phyloP scores from a whole-genome alignment of 208 protist genomes.

The Crithidia thermophila region DNA sequence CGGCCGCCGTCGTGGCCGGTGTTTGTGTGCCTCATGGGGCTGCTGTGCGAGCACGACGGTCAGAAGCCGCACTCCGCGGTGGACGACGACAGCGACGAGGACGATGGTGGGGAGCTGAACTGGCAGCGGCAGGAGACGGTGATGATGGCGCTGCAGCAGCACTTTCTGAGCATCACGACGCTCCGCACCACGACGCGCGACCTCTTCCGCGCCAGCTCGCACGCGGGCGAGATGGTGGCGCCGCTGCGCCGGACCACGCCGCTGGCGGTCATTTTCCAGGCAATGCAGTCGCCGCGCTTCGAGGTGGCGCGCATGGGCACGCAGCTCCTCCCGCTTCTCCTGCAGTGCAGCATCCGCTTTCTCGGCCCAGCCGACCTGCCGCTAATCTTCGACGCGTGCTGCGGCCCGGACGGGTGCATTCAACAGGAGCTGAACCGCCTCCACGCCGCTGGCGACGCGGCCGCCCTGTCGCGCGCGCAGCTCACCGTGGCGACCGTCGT shows the following conservation, averaged over 20 bases:
- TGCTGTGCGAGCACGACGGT: conserved; percentile 27
- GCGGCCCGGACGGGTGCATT: conserved; percentile 22
- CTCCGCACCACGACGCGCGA: conserved; percentile 19
- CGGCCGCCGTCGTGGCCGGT: conserved; percentile 45
- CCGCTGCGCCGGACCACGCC: conserved; percentile 12
- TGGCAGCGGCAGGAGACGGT: conserved; percentile 81
- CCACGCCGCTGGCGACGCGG: conserved; percentile 4
- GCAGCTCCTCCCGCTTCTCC: conserved; percentile 70
- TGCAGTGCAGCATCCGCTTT: conserved; percentile 71
- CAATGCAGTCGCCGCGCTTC: conserved; percentile 44
- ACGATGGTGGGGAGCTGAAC: conserved; percentile 16
- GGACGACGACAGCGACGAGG: conserved; percentile 12
- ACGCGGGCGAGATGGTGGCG: conserved; percentile 7
- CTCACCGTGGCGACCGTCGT: conserved; percentile 35
- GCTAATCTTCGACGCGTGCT: conserved; percentile 38
- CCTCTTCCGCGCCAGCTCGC: conserved; percentile 18
- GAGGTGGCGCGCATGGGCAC: conserved; percentile 71
- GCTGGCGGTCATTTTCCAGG: conserved; percentile 28
- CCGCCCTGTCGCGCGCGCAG: conserved; percentile 16
- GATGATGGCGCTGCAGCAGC: conserved; percentile 81
- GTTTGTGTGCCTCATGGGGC: conserved; percentile 46
- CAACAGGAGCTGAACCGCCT: conserved; percentile 27
- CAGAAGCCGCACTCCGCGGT: conserved; percentile 15
- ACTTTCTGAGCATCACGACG: conserved; percentile 36
- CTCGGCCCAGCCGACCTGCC: conserved; percentile 14